These are phyloP conservation scores for Trichosporon ovoides DNA, from an alignment of 1,284 basidiomycete species.

Conservation along the genomic window DNA sequence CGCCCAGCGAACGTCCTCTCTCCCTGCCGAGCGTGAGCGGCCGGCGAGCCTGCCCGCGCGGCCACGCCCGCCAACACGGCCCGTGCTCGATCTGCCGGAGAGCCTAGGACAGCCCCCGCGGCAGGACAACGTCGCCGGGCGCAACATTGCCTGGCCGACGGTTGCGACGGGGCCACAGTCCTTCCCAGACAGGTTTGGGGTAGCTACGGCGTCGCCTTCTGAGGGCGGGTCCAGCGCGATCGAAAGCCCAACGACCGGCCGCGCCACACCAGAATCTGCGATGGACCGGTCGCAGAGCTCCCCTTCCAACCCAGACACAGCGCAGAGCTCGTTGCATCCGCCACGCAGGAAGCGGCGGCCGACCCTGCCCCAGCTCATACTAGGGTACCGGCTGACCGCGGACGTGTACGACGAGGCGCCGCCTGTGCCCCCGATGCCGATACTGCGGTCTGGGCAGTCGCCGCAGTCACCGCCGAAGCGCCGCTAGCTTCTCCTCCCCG, in stretches of 20 bases:
- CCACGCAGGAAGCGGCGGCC: constrained; percentile 13
- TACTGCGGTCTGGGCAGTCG: too few relatives aligned
- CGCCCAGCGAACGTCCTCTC: neutral
- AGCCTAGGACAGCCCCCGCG: neutral
- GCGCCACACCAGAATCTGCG: neutral
- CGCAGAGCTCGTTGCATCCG: neutral
- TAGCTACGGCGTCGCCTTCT: neutral
- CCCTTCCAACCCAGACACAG: neutral
- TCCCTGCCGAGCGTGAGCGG: neutral
- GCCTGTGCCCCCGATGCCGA: constrained; percentile 12
- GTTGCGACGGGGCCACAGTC: neutral
- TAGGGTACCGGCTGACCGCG: neutral
- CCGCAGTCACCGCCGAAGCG: constrained; percentile 7
- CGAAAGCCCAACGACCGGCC: too few relatives aligned
- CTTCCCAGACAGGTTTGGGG: neutral
- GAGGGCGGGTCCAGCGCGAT: constrained; percentile 2
- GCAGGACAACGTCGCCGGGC: neutral
- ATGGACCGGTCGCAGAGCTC: neutral
- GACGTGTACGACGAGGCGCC: constrained; percentile 13
- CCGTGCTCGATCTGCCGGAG: neutral
- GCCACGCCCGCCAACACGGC: neutral
- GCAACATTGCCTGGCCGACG: neutral
- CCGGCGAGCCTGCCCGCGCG: neutral
- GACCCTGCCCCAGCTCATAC: constrained; percentile 10
- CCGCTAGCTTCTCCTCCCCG: too few relatives aligned